Evolutionary conservation across 176 grass and related monocot species (phyloP), one percentile per base, ranked within the genome.

Genomic region (Oryza coarctata): DNA sequence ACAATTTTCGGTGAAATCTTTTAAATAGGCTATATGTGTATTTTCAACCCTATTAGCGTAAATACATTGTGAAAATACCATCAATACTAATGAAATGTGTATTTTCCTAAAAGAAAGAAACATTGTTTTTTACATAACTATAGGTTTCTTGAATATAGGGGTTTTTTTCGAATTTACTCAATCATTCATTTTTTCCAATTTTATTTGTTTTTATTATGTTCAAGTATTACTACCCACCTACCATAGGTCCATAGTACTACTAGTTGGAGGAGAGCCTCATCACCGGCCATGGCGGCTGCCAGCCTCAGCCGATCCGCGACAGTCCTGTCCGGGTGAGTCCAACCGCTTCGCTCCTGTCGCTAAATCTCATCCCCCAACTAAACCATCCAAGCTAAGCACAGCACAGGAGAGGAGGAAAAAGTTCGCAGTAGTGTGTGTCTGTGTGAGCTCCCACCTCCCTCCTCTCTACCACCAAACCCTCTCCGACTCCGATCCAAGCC

Each of bases 401-500:
- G 2, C 29, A 34, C 30, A 63, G 17, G 14, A 17, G 6, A 75
- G 47, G 2, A 58, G 49, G 20, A 62, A 50, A 76, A 20, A 18
- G 66, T 58, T 63, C 70, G 69, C 63, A 52, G 17, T 31, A 43
- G 88, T 8, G 20, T 22, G 52, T 50, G 47, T 55, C 8, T 23
- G 55, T n/a, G 55, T 69, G 88, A 83, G 79, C 80, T 90, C 80
- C 80, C 80, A 82, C 83, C 43, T 36, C 33, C 32, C 62, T 30
- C 70, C 39, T 63, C 70, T 63, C 33, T 47, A 61, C 50, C 65
- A 86, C 73, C 79, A 62, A 90, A 78, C 83, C 79, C 79, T 82
- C 88, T 39, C 38, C 88, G 83, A 86, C 88, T 82, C 88, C 88
- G 83, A 86, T 86, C 83, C 88, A 78, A 86, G 67, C 79, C 68